Percentiles rank a stretch among this genome's conserved stretches.
These are phyloP conservation scores for Phytopythium montanum DNA, from an alignment of 352 stramenopile genomes.

Conservation along the genomic window DNA sequence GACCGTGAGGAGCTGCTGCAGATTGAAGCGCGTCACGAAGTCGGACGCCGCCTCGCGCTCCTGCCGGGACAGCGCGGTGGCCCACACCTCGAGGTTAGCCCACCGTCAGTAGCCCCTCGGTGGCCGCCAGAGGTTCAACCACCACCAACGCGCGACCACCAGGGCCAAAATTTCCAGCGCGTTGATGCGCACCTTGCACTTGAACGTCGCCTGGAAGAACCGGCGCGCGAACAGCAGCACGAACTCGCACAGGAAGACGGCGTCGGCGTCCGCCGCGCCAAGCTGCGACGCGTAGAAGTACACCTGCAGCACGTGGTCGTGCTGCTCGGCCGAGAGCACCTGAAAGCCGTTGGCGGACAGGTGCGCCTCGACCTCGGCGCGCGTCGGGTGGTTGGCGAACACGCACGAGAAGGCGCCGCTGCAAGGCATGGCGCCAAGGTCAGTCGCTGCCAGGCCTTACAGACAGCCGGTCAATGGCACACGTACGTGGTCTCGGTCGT, in stretches of 20 bases:
- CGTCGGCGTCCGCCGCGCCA: constrained; percentile 29
- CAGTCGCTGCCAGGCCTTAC: neutral
- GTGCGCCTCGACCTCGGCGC: constrained; percentile 40
- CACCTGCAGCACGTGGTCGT: constrained; percentile 55
- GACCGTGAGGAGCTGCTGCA: constrained; percentile 55
- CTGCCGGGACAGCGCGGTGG: too few species aligned
- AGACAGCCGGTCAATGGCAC: neutral
- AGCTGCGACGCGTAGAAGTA: constrained; percentile 66
- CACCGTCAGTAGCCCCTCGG: too few species aligned
- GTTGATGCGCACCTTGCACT: constrained; percentile 50
- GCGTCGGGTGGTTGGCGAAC: constrained; percentile 50
- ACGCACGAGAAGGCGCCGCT: constrained; percentile 75
- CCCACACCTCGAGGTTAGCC: too few species aligned
- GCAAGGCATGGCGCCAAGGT: neutral
- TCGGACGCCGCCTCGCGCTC: constrained; percentile 45
- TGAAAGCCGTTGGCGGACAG: constrained; percentile 47
- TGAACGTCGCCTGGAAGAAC: constrained; percentile 86
- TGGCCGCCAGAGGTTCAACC: neutral
- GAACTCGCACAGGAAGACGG: constrained; percentile 71
- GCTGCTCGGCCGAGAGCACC: constrained; percentile 45
- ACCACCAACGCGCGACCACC: constrained; percentile 7
- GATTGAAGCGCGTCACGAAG: constrained; percentile 69
- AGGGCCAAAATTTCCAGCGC: constrained; percentile 5
- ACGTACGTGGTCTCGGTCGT: constrained; percentile 62
- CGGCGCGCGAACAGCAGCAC: constrained; percentile 60